A percentile compares a stretch with the other conserved stretches of the same genome.
These are phyloP conservation scores for Emmonsiellopsis sp. DNA, from an alignment of 2,329 filamentous ascomycete species.

Conservation along the genomic window DNA sequence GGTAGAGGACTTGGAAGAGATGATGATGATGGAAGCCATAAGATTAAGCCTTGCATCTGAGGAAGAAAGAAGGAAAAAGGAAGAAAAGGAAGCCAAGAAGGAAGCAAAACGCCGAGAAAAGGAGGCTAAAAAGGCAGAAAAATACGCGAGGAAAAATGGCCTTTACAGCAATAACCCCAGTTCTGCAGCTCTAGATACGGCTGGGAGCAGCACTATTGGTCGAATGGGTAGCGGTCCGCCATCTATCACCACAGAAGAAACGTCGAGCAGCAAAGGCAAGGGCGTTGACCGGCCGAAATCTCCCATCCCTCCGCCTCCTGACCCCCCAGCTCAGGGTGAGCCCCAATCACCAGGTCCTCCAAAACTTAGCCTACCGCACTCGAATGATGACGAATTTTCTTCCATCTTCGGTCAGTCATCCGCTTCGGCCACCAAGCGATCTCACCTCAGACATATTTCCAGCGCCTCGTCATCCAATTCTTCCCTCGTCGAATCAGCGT, in stretches of 20 bases:
- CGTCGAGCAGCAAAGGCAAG: conserved; percentile 54
- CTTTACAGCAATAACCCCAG: conserved; percentile 50
- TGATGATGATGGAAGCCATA: conserved; percentile 98
- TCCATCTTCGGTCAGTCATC: conserved; percentile 33
- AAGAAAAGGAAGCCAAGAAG: conserved; percentile 71
- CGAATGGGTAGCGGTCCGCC: conserved; percentile 29
- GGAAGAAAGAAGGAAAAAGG: conserved; percentile 80
- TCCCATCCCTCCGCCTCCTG: conserved; percentile 11
- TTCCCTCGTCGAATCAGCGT: conserved; percentile 58
- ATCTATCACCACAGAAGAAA: conserved; percentile 28
- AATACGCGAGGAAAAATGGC: conserved; percentile 56
- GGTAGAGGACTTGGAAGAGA: conserved; percentile 84
- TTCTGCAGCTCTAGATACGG: conserved; percentile 49
- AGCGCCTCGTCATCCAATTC: conserved; percentile 78
- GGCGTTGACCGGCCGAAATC: conserved; percentile 49
- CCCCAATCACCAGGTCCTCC: conserved; percentile 20
- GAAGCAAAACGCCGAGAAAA: conserved; percentile 80
- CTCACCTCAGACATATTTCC: conserved; percentile 73
- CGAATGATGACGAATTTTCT: conserved; percentile 14
- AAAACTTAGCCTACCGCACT: conserved; percentile 12
- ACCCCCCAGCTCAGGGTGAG: conserved; percentile 21
- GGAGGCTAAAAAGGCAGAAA: conserved; percentile 66
- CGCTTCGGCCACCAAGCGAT: conserved; percentile 51
- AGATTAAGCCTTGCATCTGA: conserved; percentile 83
- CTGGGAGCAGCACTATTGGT: conserved; percentile 26